phyloP scores from a whole-genome alignment of 2,329 filamentous ascomycete species.

The Aspergillus vadensis region DNA sequence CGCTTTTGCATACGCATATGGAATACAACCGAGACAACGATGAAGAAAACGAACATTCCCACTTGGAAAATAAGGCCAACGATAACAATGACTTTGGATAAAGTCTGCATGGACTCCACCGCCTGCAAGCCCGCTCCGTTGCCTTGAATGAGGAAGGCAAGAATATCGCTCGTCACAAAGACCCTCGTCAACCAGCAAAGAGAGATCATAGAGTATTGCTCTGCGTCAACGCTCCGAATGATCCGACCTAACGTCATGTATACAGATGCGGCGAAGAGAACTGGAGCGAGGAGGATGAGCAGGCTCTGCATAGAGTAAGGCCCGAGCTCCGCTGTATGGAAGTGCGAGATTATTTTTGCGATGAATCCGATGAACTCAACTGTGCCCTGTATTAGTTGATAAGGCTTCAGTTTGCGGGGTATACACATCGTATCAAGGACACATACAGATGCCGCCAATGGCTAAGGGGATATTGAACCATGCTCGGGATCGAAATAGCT shows the following conservation, averaged over 20 bases:
- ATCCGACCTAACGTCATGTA: slow-evolving; percentile 54
- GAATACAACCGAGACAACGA: slow-evolving; percentile 26
- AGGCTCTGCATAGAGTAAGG: slow-evolving; percentile 48
- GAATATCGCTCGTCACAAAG: slow-evolving; percentile 52
- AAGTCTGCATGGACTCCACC: slow-evolving; percentile 2
- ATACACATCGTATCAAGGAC: neutral
- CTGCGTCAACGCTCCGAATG: slow-evolving; percentile 44
- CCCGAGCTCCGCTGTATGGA: slow-evolving; percentile 20
- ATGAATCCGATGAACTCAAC: slow-evolving; percentile 40
- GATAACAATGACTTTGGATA: slow-evolving; percentile 21
- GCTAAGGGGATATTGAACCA: slow-evolving; percentile 38
- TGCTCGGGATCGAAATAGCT: slow-evolving; percentile 27
- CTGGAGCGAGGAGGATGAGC: slow-evolving; percentile 52
- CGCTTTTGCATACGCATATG: slow-evolving; percentile 20
- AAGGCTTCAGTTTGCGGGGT: neutral
- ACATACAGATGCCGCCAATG: slow-evolving; percentile 41
- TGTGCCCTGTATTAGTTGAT: slow-evolving; percentile 14
- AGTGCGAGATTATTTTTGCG: slow-evolving; percentile 25
- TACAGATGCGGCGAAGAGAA: slow-evolving; percentile 53
- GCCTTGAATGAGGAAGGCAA: slow-evolving; percentile 52
- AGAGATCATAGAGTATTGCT: slow-evolving; percentile 47
- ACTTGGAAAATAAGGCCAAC: slow-evolving; percentile 31
- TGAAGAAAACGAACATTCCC: slow-evolving; percentile 30
- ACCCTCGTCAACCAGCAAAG: slow-evolving; percentile 50
- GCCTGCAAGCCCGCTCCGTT: slow-evolving; percentile 25